Base-by-base conservation (phyloP, 805 yeast species). In the Metschnikowia rubicola region DNA sequence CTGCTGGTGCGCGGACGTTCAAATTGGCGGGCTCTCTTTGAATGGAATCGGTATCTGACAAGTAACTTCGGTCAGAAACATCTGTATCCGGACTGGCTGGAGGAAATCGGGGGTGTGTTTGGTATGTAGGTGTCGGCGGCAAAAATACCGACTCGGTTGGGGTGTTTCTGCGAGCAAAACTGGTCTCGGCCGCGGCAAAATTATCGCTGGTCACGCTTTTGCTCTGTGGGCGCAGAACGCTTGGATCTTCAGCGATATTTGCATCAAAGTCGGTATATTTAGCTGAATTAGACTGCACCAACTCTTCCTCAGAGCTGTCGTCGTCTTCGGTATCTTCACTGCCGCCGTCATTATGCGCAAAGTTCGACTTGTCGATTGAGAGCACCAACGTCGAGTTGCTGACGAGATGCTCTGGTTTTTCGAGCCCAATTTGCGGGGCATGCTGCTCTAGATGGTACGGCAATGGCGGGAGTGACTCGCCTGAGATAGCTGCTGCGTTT, bases 11-110 rank as follows among this genome's bases (percentile, higher is more conserved):
- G 15, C 39, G 30, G 35, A 71, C 52, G 35, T 64, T 56, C 47
- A 71, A 56, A 21, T 50, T 51, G 2, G 48, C 57, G 2, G 74
- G 74, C 48, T 71, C 76, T 29, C 60, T 39, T 46, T 70, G 76
- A 21, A 70, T 69, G 12, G 74, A 68, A 50, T 70, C 74, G 7
- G 65, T 65, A 41, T 71, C 75, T 1, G 75, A 70, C 34, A 55
- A 60, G 46, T 60, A 70, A 44, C 75, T 70, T 41, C 54, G 48
- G 15, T 70, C 74, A 1, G 73, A 66, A 30, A 45, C 48, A 10
- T 73, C 71, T 8, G 74, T 66, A 15, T 65, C 70, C 17, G 68
- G 61, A n/a, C 47, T 39, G 8, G 36, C 36, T 4, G 48, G 35
- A n/a, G 40, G 39, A 29, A 45, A 38, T 2, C 47, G 44, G 32